Evolutionary conservation across 2,329 filamentous ascomycete species (phyloP).

Genomic region (Venturia nashicola): DNA sequence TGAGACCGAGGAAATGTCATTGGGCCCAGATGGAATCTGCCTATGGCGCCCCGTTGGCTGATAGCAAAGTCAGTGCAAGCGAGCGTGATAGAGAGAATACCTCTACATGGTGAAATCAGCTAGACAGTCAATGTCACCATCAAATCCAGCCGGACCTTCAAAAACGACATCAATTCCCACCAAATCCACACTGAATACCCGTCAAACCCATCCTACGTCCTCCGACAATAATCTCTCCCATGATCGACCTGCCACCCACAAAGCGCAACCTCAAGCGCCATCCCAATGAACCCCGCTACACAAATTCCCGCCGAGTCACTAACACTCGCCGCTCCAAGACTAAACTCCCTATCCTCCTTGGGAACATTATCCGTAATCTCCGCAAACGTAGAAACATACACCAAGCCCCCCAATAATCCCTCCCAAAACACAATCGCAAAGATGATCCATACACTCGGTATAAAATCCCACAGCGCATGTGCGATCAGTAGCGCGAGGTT

Average conservation of each 20-base stretch:
- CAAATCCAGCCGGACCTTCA: not conserved
- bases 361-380: constrained; percentile 80
- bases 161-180: not conserved
- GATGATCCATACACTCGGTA: constrained; percentile 77
- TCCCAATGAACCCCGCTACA: constrained; percentile 71
- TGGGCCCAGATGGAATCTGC: too few relatives aligned
- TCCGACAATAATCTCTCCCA: constrained; percentile 50
- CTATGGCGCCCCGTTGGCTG: too few relatives aligned
- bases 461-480: constrained; percentile 68
- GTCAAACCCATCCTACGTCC: not conserved
- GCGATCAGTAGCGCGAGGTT: constrained; percentile 64
- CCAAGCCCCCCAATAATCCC: constrained; percentile 75
- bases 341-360: constrained; percentile 74
- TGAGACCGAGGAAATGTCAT: too few relatives aligned
- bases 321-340: constrained; percentile 76
- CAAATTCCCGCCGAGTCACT: constrained; percentile 89
- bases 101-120: too few relatives aligned
- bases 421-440: constrained; percentile 89
- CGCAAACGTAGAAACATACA: constrained; percentile 94
- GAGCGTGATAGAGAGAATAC: too few relatives aligned
- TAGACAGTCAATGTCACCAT: not conserved
- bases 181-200: not conserved
- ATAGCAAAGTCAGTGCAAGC: too few relatives aligned
- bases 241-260: constrained; percentile 77
- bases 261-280: constrained; percentile 67